Evolutionary conservation across 2,329 filamentous ascomycete species (phyloP).

Genomic region (Aspergillus luchuensis): DNA sequence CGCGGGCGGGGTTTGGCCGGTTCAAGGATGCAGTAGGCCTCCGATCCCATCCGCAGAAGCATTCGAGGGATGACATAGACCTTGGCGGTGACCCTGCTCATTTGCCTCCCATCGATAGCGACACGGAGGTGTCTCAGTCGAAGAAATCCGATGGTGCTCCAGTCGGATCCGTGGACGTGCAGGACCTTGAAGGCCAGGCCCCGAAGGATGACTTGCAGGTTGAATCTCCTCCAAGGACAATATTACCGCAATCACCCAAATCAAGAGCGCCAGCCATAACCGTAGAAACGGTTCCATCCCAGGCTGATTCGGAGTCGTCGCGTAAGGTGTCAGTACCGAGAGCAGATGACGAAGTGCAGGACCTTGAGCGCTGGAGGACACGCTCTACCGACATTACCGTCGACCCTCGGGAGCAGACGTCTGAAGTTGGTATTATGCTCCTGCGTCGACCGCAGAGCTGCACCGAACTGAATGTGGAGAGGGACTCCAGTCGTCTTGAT

Average conservation of each 20-base stretch:
- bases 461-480: constrained; percentile 28
- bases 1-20: constrained; percentile 76
- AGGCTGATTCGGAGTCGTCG: constrained; percentile 21
- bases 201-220: constrained; percentile 19
- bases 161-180: constrained; percentile 21
- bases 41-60: constrained; percentile 45
- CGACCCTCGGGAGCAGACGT: constrained; percentile 29
- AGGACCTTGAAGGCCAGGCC: constrained; percentile 20
- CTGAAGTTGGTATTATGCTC: constrained; percentile 31
- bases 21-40: constrained; percentile 81
- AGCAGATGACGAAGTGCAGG: constrained; percentile 31
- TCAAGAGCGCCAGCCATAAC: constrained; percentile 36
- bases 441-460: constrained; percentile 44
- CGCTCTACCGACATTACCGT: constrained; percentile 33
- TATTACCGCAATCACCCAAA: constrained; percentile 19
- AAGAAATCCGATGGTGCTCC: constrained; percentile 21
- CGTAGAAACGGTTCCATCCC: constrained; percentile 30
- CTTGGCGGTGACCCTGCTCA: constrained; percentile 33
- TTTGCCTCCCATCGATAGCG: constrained; percentile 32
- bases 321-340: constrained; percentile 18
- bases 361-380: constrained; percentile 32
- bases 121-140: constrained; percentile 24
- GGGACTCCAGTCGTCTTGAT: constrained; percentile 25
- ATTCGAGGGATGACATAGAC: constrained; percentile 38
- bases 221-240: constrained; percentile 12